These are phyloP conservation scores for Quaeritorhiza haematococci DNA, from an alignment of 371 early-diverging fungal species.

Conservation along the genomic window DNA sequence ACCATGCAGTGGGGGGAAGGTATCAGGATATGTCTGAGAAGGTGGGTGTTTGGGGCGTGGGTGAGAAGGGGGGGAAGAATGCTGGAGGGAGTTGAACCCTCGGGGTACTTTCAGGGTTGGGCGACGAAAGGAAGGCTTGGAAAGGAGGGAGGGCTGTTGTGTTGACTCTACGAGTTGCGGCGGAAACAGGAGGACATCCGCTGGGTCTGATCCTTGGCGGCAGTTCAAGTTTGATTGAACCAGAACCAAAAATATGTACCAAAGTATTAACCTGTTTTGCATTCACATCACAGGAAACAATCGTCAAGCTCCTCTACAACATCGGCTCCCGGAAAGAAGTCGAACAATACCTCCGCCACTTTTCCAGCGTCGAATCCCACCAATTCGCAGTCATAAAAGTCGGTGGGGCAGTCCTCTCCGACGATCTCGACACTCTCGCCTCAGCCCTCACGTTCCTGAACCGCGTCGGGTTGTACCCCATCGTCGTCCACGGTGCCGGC, in stretches of 20 bases:
- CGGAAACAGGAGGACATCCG: neutral
- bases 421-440: conserved; percentile 90
- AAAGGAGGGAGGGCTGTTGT: neutral
- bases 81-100: too few relatives aligned
- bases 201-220: neutral
- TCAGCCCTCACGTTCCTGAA: conserved; percentile 91
- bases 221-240: neutral
- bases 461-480: conserved; percentile 94
- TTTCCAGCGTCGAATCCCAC: conserved; percentile 93
- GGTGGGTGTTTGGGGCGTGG: neutral
- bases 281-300: conserved; percentile 83
- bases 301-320: conserved; percentile 93
- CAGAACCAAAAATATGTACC: too few relatives aligned
- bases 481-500: conserved; percentile 95
- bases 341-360: conserved; percentile 93
- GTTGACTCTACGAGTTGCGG: neutral
- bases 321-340: conserved; percentile 97
- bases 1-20: too few relatives aligned
- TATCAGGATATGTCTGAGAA: conserved; percentile 1
- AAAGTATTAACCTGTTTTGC: neutral
- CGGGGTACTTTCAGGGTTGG: neutral
- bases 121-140: neutral
- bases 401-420: conserved; percentile 93
- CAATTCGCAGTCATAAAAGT: conserved; percentile 98
- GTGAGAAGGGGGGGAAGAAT: too few relatives aligned